Evolutionary conservation across 345 rosid genomes (phyloP).

Genomic region (Salix brachista): DNA sequence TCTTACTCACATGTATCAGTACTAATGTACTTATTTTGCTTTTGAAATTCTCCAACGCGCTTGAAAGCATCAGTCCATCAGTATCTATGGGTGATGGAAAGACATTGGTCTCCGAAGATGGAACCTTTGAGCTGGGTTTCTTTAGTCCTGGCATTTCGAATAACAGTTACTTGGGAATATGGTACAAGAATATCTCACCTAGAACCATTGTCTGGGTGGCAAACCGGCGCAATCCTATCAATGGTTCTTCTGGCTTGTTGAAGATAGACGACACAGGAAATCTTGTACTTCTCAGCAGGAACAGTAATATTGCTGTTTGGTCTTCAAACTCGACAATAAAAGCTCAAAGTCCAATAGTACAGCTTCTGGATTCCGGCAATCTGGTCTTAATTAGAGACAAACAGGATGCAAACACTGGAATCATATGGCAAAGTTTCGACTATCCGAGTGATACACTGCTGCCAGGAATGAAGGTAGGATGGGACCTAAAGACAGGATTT

Average conservation of each 20-base stretch:
- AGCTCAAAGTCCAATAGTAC: background rate
- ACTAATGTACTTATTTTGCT: background rate
- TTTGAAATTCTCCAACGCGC: background rate
- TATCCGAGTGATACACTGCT: background rate
- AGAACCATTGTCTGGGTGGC: background rate
- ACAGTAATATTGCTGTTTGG: slow-evolving; percentile 11
- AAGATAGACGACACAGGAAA: slow-evolving; percentile 12
- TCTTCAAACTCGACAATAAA: slow-evolving; percentile 11
- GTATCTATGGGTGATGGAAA: background rate
- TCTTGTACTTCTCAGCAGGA: slow-evolving; percentile 10
- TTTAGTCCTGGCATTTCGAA: background rate
- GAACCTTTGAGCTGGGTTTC: slow-evolving; percentile 9
- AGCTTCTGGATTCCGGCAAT: slow-evolving; percentile 22
- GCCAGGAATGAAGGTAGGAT: background rate
- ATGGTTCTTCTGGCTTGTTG: slow-evolving; percentile 1
- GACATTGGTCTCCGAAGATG: slow-evolving; percentile 5
- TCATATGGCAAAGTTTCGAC: background rate
- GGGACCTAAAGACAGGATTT: background rate
- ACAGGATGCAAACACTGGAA: background rate
- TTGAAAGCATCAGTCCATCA: slow-evolving; percentile 6
- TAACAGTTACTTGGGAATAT: background rate
- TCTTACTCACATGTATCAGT: background rate
- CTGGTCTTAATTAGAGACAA: slow-evolving; percentile 15
- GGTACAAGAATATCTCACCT: background rate
- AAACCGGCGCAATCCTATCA: background rate